Percentiles rank a stretch among this genome's conserved stretches.
These are phyloP conservation scores for Theileria parva DNA, from an alignment of 169 alveolate genomes.

Conservation along the genomic window DNA sequence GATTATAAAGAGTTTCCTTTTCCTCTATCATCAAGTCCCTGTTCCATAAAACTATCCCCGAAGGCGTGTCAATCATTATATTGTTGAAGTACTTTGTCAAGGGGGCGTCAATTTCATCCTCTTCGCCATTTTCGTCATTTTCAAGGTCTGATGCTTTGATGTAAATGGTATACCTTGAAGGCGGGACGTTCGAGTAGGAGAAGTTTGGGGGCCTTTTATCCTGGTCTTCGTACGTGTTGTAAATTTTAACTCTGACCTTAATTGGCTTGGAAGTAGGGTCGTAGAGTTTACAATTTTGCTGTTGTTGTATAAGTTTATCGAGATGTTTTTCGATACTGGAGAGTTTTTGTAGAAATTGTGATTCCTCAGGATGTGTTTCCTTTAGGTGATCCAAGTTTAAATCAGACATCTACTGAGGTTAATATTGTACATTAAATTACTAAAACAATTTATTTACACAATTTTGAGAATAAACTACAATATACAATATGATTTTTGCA, in stretches of 20 bases:
- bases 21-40: slow-evolving; percentile 17
- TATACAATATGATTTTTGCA: not conserved
- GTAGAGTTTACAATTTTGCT: slow-evolving; percentile 13
- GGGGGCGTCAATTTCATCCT: slow-evolving; percentile 5
- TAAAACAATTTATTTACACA: not conserved
- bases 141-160: slow-evolving; percentile 37
- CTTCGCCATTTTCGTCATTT: not conserved
- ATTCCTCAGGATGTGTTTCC: slow-evolving; percentile 43
- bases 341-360: slow-evolving; percentile 20
- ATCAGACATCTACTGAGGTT: slow-evolving; percentile 21
- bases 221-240: slow-evolving; percentile 34
- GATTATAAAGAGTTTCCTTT: not conserved
- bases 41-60: slow-evolving; percentile 42
- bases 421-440: not conserved
- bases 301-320: slow-evolving; percentile 20
- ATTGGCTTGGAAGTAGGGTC: not conserved
- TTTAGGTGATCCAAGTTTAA: slow-evolving; percentile 21
- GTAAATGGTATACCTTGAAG: slow-evolving; percentile 23
- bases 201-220: not conserved
- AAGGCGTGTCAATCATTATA: slow-evolving; percentile 37
- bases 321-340: slow-evolving; percentile 24
- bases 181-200: slow-evolving; percentile 4
- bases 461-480: not conserved
- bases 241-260: slow-evolving; percentile 25
- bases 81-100: slow-evolving; percentile 24